Base-by-base conservation (phyloP, 805 yeast species). In the Sugiyamaella americana region DNA sequence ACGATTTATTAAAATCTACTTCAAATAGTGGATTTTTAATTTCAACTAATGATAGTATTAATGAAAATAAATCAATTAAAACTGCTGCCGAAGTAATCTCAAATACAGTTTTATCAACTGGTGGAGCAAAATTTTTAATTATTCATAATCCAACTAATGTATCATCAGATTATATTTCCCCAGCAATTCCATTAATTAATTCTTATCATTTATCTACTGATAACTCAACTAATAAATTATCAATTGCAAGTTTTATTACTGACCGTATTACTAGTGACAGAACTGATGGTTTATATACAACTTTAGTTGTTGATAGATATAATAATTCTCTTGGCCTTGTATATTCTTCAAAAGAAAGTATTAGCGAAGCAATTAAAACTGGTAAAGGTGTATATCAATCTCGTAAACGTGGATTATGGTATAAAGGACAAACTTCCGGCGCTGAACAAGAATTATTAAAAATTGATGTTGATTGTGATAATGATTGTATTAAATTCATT, bases 401-500 rank as follows among this genome's bases (percentile, higher is more conserved):
- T 5, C 82, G 98, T 58, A 71, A 75, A 47, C 80, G 87, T 51
- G 98, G 95, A 38, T 74, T 93, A 49, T 93, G 98, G 98, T 84
- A 82, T 64, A 93, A 93, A 65, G 98, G 98, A 24, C 83, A 84
- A 47, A 86, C 96, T 1, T 84, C 95, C n/a, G 98, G 98, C 18
- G 95, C 95, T 44, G 86, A 94, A 1, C 98, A 93, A 68, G 73
- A 73, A 55, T 72, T 93, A 41, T 55, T 84, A 20, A 67, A 73
- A 38, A 64, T 93, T 48, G 82, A 79, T 45, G 66, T 78, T 51
- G 98, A 93, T 68, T 93, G 98, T 66, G 98, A 93, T 67, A 80
- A 84, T 40, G 98, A 93, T 64, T 85, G 95, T 52, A 68, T 93
- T 58, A 83, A 86, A 68, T 87, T 91, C 61, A 75, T 82, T 18